Conservation (phyloP, 2,329 filamentous ascomycete species). For the Fusarium siculi region DNA sequence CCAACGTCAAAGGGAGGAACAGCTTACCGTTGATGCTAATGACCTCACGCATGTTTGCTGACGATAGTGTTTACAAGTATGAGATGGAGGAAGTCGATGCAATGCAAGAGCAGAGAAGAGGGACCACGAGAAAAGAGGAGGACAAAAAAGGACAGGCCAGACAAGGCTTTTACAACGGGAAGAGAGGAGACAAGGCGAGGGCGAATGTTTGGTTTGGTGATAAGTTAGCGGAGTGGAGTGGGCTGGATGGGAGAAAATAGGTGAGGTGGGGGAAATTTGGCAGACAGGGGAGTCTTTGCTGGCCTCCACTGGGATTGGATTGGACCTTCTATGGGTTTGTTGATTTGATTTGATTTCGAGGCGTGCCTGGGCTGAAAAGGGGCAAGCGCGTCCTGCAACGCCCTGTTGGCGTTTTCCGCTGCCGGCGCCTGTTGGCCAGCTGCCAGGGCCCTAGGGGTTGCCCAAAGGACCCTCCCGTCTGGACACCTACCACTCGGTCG, state of each 20-base stretch:
- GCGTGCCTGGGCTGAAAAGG: conserved; percentile 45
- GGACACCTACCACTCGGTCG: conserved; percentile 20
- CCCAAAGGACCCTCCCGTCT: conserved; percentile 16
- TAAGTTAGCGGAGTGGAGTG: conserved; percentile 39
- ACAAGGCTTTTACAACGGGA: conserved; percentile 45
- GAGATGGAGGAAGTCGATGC: conserved; percentile 47
- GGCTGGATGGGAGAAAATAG: conserved; percentile 53
- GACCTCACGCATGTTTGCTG: conserved; percentile 93
- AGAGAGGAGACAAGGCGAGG: conserved; percentile 41
- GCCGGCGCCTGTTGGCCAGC: conserved; percentile 36
- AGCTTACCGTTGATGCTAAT: conserved; percentile 97
- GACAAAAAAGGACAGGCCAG: conserved; percentile 43
- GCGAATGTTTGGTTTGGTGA: conserved; percentile 44
- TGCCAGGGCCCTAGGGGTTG: conserved; percentile 30
- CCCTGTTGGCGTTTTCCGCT: conserved; percentile 36
- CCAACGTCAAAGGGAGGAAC: conserved; percentile 41
- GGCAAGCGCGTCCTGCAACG: conserved; percentile 50
- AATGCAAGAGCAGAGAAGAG: conserved; percentile 49
- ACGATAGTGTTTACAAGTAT: conserved; percentile 39
- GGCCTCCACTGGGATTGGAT: conserved; percentile 41
- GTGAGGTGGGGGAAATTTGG: conserved; percentile 59
- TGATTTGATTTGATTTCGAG: conserved; percentile 48
- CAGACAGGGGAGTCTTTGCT: conserved; percentile 49
- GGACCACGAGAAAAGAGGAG: conserved; percentile 39
- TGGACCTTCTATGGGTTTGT: conserved; percentile 47